Evolutionary conservation across 2,329 filamentous ascomycete species (phyloP), one percentile per base, ranked within the genome.

Genomic region (Raffaelea arxii): DNA sequence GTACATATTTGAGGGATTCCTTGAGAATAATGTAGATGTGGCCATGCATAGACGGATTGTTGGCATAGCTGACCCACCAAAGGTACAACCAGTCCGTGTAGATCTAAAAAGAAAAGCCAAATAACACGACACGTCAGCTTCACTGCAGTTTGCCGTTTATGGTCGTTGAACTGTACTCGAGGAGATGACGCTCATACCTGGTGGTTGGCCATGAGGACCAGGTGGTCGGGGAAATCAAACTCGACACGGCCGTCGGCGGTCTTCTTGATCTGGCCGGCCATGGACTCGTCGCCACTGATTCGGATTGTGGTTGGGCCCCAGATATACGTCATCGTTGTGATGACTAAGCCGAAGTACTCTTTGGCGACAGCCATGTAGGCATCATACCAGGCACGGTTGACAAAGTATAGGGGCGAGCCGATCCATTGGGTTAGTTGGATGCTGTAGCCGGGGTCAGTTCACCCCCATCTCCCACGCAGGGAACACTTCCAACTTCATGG

Each of bases 71-170:
- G 23, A 88, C 82, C 88, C 88, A 94, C 88, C 88, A 94, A 7
- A 94, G 75, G 60, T 94, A 94, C 9, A 94, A 66, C 88, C 87
- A 94, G 65, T 94, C 87, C 9, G 87, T 91, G 60, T 94, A 94
- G 44, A 94, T 81, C 76, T 76, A 54, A 14, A n/a, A 22, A 6
- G 27, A 16, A 22, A 23, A n/a, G n/a, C n/a, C n/a, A n/a, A n/a
- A n/a, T n/a, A n/a, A n/a, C n/a, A n/a, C n/a, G n/a, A n/a, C n/a
- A n/a, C n/a, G n/a, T n/a, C n/a, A n/a, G n/a, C n/a, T n/a, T n/a
- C n/a, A n/a, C n/a, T n/a, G n/a, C n/a, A n/a, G n/a, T n/a, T n/a
- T n/a, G n/a, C n/a, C n/a, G n/a, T n/a, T n/a, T n/a, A n/a, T n/a
- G n/a, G n/a, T n/a, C n/a, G n/a, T n/a, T n/a, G n/a, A n/a, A n/a